Evolutionary conservation across 139 green algal species (phyloP).

Genomic region (Pleodorina starrii): DNA sequence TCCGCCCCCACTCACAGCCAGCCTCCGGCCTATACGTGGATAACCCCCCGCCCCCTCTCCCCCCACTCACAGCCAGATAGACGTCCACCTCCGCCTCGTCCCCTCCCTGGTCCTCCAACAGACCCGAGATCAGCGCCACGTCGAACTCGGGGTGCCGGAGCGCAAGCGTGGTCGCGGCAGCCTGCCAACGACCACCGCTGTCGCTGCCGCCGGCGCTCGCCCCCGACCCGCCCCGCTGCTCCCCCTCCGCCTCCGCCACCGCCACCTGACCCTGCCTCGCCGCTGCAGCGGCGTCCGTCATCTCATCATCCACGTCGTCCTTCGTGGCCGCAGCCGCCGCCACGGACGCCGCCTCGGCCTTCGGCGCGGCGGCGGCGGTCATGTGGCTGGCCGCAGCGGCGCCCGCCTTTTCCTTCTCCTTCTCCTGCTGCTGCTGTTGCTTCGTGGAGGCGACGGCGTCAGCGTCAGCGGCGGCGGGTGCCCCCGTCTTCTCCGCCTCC

Average conservation of each 20-base stretch:
- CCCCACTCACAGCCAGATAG: slow-evolving; percentile 41
- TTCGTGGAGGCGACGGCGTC: too few relatives aligned
- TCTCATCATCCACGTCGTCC: too few relatives aligned
- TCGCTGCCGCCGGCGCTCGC: background rate
- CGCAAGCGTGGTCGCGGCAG: slow-evolving; percentile 54
- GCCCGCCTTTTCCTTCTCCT: background rate
- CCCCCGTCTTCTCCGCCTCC: background rate
- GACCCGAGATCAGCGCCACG: slow-evolving; percentile 61
- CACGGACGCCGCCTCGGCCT: background rate
- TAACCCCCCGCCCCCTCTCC: too few relatives aligned
- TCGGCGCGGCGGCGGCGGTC: background rate
- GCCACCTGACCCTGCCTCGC: background rate
- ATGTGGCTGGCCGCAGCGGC: background rate
- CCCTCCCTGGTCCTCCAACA: slow-evolving; percentile 83
- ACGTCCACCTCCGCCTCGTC: slow-evolving; percentile 69
- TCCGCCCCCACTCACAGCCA: too few relatives aligned
- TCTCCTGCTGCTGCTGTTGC: slow-evolving; percentile 1
- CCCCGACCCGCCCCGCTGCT: background rate
- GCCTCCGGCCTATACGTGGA: too few relatives aligned
- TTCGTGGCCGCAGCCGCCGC: too few relatives aligned
- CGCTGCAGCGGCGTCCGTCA: background rate
- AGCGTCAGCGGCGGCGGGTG: background rate
- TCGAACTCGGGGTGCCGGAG: slow-evolving; percentile 77
- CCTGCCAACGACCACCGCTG: slow-evolving; percentile 23
- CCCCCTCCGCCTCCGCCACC: background rate